Percentiles rank a stretch among this genome's conserved stretches.
Evolutionary conservation across 441 rosid species (phyloP).

Genomic region (Aleurites moluccanus): DNA sequence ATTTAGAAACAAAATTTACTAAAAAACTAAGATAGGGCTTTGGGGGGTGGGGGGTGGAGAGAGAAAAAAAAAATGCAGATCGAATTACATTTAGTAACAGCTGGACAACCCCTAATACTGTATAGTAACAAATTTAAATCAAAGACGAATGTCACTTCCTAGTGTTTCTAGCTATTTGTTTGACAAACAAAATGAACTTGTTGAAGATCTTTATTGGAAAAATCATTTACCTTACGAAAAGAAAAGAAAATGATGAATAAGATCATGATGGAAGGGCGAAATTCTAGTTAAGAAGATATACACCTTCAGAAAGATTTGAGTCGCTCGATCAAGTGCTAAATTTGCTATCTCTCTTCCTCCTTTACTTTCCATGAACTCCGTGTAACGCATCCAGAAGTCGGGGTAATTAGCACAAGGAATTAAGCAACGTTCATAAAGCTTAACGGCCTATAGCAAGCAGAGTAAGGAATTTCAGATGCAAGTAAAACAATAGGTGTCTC

Average conservation of each 20-base stretch:
- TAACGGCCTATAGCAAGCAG: constrained; percentile 55
- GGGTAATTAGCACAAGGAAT: constrained; percentile 83
- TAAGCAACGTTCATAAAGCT: constrained; percentile 89
- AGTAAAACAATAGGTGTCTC: constrained; percentile 12
- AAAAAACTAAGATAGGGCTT: background rate
- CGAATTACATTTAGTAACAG: background rate
- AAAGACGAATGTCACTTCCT: background rate
- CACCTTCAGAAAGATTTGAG: constrained; percentile 75
- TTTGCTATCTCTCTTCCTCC: constrained; percentile 94
- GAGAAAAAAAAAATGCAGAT: too few relatives aligned
- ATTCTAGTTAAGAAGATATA: constrained; percentile 7
- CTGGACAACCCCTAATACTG: background rate
- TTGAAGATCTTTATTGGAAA: background rate
- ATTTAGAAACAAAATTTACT: background rate
- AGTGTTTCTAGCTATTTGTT: background rate
- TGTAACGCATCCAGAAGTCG: constrained; percentile 93
- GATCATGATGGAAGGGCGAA: constrained; percentile 8
- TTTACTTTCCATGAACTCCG: constrained; percentile 73
- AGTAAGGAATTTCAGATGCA: constrained; percentile 15
- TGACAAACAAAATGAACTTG: too few relatives aligned
- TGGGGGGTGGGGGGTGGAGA: too few relatives aligned
- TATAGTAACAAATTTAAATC: too few relatives aligned
- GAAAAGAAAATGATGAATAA: background rate
- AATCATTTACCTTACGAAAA: background rate
- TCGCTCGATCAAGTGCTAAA: constrained; percentile 72